Base-by-base conservation (phyloP, 2,329 filamentous ascomycete species). In the Phaeosphaeriaceae sp. region DNA sequence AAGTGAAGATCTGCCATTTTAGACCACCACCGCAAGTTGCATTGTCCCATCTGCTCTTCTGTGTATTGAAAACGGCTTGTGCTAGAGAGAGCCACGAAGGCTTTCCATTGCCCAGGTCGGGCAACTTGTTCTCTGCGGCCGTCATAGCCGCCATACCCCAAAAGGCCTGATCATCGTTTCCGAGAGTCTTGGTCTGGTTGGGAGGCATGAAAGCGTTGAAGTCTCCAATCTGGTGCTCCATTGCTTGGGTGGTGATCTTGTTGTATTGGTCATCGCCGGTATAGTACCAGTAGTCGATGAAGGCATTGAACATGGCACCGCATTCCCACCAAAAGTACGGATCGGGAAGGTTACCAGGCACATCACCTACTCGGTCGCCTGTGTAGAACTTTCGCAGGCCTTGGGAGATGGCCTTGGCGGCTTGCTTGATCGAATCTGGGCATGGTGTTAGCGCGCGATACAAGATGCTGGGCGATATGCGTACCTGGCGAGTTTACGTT, bases 1-100 rank as follows among this genome's bases (percentile, higher is more conserved):
- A 84, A 3, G 81, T 74, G 68, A 87, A 92, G 60, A 96, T 92
- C 76, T 96, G 90, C 89, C 89, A 93, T 45, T 83, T 79, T 41
- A 94, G 76, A 5, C 90, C 91, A 52, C 90, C 90, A 21, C 79
- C 81, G 64, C 90, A 95, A 26, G 77, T 74, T 0, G 76, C 73
- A 1, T 74, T 79, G 68, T 92, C 85, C 90, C 90, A 94, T 34
- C 90, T 83, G 18, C 68, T 70, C 7, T 79, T 81, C 66, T 92
- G 87, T 16, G 82, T 81, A 70, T 92, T 87, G 80, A 90, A 94
- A 30, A 90, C 84, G 56, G 88, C 90, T 63, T 83, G 79, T 5
- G 84, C 83, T 26, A 93, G 79, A 13, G 85, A 76, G 17, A 89
- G 77, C 87, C 87, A 91, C 11, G 81, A 80, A 0, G 87, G 86